Conservation (phyloP, 2,329 filamentous ascomycete genomes). For the Venturia pyrina region DNA sequence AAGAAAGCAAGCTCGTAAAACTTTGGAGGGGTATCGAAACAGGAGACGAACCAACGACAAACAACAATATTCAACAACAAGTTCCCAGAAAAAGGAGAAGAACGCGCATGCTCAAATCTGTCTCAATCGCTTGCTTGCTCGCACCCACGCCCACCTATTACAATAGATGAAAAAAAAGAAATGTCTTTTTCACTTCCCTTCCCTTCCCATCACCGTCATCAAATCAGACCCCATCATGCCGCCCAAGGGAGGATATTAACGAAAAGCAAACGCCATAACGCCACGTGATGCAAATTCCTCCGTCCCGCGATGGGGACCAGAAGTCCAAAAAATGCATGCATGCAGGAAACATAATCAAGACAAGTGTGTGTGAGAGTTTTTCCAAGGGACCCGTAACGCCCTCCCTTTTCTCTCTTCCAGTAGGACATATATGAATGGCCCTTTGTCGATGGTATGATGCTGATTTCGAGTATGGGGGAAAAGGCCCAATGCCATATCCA, state of each 20-base stretch:
- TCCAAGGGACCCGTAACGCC: neutral
- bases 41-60: neutral
- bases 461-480: neutral
- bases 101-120: neutral
- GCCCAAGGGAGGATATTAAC: neutral
- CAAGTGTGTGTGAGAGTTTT: neutral
- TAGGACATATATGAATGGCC: neutral
- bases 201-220: neutral
- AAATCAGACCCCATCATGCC: neutral
- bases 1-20: neutral
- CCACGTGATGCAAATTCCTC: neutral
- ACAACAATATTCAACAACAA: slow-evolving; percentile 1
- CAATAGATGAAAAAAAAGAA: neutral
- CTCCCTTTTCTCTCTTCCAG: neutral
- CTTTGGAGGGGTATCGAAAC: slow-evolving; percentile 1
- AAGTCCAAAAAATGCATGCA: neutral
- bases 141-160: neutral
- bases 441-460: neutral
- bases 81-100: neutral
- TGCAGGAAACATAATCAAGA: neutral
- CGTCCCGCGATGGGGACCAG: neutral
- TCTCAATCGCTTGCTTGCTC: neutral
- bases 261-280: neutral
- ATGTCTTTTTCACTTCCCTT: neutral
- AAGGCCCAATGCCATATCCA: neutral